Evolutionary conservation across 176 grass and related monocot species (phyloP), one percentile per base, ranked within the genome.

Genomic region (bread wheat (Triticum aestivum)): DNA sequence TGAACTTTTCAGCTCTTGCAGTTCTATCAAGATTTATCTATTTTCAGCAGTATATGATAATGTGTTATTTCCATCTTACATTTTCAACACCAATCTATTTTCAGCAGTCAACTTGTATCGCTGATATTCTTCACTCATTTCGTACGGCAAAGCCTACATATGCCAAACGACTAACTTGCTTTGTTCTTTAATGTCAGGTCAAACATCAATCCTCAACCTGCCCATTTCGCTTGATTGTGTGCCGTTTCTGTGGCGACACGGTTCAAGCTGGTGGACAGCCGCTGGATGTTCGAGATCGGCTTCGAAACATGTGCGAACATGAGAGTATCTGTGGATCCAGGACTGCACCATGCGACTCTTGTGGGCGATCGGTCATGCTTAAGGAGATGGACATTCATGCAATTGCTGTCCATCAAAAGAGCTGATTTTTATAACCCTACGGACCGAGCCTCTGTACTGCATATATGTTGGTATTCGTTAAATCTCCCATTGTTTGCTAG

Each of bases 381-480:
- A 99, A 99, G 86, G 94, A 99, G 12, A 99, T 99, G 97, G 94
- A 99, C 78, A 89, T 99, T 24, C 97, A 99, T 82, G 82, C 89
- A 58, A 89, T 90, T 58, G 97, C 89, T 56, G 94, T 99, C 44
- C 97, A 99, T 85, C 92, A 96, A 74, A 99, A 96, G 83, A 99
- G 92, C 87, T 96, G 73, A 92, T 61, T 32, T 79, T 58, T 61
- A n/a, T 66, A 58, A 56, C n/a, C 38, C 18, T 76, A 47, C 68
- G n/a, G 20, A 63, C 37, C 35, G 68, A 42, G 20, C 26, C 20
- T 51, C 11, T 6, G 17, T 34, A 14, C 52, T 82, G 30, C 47
- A n/a, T 35, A 69, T 61, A 65, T 29, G 23, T 8, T 47, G 61
- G 14, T n/a, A 49, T 26, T 79, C 5, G 11, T 71, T 17, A 51